These are phyloP conservation scores for Elasticomyces elasticus DNA, from an alignment of 495 filamentous ascomycete species.

Conservation along the genomic window DNA sequence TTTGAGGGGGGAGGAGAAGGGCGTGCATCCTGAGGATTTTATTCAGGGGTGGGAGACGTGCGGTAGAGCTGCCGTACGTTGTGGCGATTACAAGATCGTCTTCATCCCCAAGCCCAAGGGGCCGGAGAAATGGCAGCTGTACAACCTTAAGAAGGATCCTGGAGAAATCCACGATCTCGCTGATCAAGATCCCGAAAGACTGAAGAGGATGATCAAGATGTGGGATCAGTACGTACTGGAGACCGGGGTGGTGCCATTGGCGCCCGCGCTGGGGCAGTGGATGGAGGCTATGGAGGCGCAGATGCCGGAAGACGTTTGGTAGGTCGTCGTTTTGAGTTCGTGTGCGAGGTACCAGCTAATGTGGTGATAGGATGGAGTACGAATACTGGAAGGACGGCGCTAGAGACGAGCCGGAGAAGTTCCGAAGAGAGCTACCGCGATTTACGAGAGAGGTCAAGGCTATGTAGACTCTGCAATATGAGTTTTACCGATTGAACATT, in stretches of 20 bases:
- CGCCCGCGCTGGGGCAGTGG: conserved; percentile 36
- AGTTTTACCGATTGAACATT: too few relatives aligned
- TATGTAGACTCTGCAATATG: conserved; percentile 13
- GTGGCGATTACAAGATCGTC: conserved; percentile 31
- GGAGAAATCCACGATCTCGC: conserved; percentile 29
- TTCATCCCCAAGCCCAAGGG: conserved; percentile 29
- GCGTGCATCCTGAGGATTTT: conserved; percentile 39
- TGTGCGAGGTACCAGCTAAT: background rate
- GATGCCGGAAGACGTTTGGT: conserved; percentile 54
- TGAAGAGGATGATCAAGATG: conserved; percentile 34
- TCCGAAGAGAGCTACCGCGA: conserved; percentile 41
- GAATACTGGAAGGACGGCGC: conserved; percentile 59
- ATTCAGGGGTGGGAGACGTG: conserved; percentile 33
- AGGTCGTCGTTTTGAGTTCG: background rate
- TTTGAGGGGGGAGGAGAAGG: too few relatives aligned
- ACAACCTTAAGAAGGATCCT: conserved; percentile 28
- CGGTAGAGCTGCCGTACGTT: conserved; percentile 27
- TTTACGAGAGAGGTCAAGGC: conserved; percentile 44
- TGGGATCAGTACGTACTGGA: conserved; percentile 54
- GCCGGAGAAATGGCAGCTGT: conserved; percentile 30
- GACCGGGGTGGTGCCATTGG: conserved; percentile 44
- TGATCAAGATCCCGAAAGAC: conserved; percentile 24
- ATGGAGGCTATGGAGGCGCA: conserved; percentile 53
- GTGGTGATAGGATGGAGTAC: conserved; percentile 45
- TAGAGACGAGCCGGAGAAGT: conserved; percentile 46